These are phyloP conservation scores for Aspergillus quadricinctus DNA, from an alignment of 2,329 filamentous ascomycete species.

Conservation along the genomic window DNA sequence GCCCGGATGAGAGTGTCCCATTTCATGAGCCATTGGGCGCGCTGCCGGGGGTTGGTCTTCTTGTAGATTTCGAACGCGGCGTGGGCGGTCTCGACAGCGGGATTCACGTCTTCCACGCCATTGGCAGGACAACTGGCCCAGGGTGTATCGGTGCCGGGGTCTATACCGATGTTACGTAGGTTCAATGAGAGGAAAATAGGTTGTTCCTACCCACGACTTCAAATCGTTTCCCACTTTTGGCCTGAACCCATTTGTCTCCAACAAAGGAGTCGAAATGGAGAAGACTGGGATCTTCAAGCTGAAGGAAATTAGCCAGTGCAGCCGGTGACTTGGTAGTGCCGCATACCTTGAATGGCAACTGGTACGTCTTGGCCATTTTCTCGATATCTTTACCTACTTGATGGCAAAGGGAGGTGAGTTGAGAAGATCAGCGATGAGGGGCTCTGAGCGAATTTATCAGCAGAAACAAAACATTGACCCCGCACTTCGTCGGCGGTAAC, in stretches of 20 bases:
- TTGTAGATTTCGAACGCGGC: slow-evolving; percentile 58
- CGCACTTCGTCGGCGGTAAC: slow-evolving; percentile 16
- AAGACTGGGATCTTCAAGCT: slow-evolving; percentile 47
- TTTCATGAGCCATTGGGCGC: slow-evolving; percentile 60
- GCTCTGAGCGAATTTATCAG: neutral
- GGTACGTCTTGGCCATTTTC: slow-evolving; percentile 31
- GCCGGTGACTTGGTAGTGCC: neutral
- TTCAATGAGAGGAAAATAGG: neutral
- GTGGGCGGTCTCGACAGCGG: slow-evolving; percentile 56
- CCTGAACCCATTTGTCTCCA: slow-evolving; percentile 45
- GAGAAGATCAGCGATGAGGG: slow-evolving; percentile 1
- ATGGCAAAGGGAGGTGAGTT: neutral
- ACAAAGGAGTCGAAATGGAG: slow-evolving; percentile 50
- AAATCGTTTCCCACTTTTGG: slow-evolving; percentile 48
- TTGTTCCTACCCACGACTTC: slow-evolving; percentile 42
- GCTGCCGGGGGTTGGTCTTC: slow-evolving; percentile 56
- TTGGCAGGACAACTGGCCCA: slow-evolving; percentile 52
- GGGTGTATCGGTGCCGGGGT: slow-evolving; percentile 49
- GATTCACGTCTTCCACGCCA: slow-evolving; percentile 56
- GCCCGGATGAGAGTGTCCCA: slow-evolving; percentile 63
- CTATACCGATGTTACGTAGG: slow-evolving; percentile 19
- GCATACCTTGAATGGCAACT: slow-evolving; percentile 37
- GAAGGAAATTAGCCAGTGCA: slow-evolving; percentile 16
- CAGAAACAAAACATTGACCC: neutral
- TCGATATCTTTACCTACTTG: neutral